Conservation (phyloP, 495 filamentous ascomycete species). For the Daldinia concentrica region DNA sequence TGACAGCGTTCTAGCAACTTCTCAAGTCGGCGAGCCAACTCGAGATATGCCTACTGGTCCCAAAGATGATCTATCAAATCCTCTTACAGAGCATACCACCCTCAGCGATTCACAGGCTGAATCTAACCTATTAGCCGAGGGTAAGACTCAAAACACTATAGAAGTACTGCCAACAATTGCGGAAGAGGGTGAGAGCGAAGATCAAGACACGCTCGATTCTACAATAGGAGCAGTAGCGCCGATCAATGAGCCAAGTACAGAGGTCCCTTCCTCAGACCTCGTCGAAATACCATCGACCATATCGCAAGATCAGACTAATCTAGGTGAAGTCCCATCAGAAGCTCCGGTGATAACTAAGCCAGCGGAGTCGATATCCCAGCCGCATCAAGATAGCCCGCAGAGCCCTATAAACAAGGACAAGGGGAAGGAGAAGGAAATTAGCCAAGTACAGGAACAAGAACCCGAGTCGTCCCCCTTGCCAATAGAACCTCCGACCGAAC, state of each 20-base stretch:
- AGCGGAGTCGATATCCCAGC: conserved; percentile 8
- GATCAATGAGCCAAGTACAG: conserved; percentile 9
- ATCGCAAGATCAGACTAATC: conserved; percentile 20
- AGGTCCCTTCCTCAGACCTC: conserved; percentile 11
- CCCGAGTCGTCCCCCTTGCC: conserved; percentile 19
- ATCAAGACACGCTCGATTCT: conserved; percentile 25
- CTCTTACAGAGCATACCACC: not conserved
- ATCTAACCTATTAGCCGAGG: conserved; percentile 1
- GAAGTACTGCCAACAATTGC: conserved; percentile 34
- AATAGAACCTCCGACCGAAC: conserved; percentile 10
- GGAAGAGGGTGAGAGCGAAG: conserved; percentile 47
- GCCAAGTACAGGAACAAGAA: conserved; percentile 29
- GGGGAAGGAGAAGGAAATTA: conserved; percentile 44
- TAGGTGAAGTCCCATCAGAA: conserved; percentile 7
- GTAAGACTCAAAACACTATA: not conserved
- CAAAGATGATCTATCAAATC: conserved; percentile 15
- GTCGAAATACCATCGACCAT: conserved; percentile 3
- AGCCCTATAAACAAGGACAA: conserved; percentile 37
- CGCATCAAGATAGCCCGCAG: conserved; percentile 19
- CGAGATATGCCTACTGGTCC: conserved; percentile 2
- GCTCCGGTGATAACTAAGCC: conserved; percentile 11
- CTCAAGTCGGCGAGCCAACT: conserved; percentile 20
- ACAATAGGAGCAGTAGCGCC: conserved; percentile 4
- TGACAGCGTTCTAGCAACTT: not conserved
- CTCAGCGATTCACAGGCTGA: conserved; percentile 21